phyloP scores from a whole-genome alignment of 2,329 filamentous ascomycete genomes.

The Hypoxylon sp. region DNA sequence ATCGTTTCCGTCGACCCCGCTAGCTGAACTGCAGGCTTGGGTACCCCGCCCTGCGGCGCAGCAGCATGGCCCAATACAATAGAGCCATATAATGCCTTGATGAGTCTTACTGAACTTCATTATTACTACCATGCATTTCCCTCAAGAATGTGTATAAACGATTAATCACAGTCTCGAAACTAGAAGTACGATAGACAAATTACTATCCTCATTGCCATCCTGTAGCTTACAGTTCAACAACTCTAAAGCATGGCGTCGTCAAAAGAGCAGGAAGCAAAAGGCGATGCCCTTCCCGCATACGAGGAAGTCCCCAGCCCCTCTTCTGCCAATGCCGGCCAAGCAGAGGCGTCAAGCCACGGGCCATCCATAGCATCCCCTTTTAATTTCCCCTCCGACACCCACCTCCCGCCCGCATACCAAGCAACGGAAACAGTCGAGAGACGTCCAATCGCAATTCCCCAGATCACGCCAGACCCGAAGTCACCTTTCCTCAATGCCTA shows the following conservation, averaged over 20 bases:
- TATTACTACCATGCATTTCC: conserved; percentile 18
- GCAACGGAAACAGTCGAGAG: conserved; percentile 27
- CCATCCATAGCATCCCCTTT: conserved; percentile 57
- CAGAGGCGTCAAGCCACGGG: conserved; percentile 22
- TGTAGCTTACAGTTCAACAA: background rate
- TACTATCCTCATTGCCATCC: background rate
- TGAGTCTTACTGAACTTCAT: background rate
- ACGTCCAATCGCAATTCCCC: conserved; percentile 58
- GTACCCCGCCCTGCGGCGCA: conserved; percentile 24
- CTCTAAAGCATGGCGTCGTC: conserved; percentile 10
- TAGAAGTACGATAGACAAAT: background rate
- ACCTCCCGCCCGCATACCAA: conserved; percentile 51
- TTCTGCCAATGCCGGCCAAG: background rate
- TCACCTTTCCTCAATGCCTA: conserved; percentile 59
- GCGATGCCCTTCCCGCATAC: conserved; percentile 43
- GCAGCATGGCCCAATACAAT: background rate
- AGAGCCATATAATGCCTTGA: background rate
- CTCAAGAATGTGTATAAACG: background rate
- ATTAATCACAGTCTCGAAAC: background rate
- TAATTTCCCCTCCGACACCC: conserved; percentile 55
- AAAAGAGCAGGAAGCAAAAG: conserved; percentile 26
- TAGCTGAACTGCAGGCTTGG: background rate
- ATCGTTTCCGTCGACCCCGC: conserved; percentile 12
- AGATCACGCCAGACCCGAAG: conserved; percentile 52
- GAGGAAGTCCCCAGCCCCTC: conserved; percentile 30